Conservation (phyloP, 1,284 basidiomycete species). For the Trichosporon sp. region DNA sequence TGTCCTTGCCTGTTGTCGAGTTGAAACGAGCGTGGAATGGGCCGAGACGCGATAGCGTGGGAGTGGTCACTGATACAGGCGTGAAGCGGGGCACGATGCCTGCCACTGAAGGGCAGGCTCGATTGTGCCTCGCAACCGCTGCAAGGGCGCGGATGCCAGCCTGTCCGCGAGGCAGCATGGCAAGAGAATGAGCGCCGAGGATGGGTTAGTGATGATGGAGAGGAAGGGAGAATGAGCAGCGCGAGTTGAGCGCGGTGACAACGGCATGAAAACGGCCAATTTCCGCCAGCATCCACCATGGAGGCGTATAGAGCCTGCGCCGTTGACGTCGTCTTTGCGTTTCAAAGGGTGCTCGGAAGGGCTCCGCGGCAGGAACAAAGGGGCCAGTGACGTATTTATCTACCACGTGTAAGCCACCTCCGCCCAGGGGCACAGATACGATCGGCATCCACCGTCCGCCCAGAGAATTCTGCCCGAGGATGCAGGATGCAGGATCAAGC, state of each 20-base stretch:
- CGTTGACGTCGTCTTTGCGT: constrained; percentile 16
- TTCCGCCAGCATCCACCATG: neutral
- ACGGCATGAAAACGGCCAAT: constrained; percentile 11
- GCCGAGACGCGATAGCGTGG: constrained; percentile 1
- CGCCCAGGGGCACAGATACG: neutral
- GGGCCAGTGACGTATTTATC: neutral
- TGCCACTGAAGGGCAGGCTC: neutral
- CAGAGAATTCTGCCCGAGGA: neutral
- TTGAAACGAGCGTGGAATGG: constrained; percentile 17
- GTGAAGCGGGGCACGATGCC: constrained; percentile 10
- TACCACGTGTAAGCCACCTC: constrained; percentile 2
- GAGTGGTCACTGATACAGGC: neutral
- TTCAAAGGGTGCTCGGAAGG: neutral
- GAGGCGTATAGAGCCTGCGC: neutral
- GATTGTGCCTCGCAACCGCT: constrained; percentile 2
- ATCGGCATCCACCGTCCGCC: constrained; percentile 6
- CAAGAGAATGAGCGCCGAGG: neutral
- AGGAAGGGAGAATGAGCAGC: neutral
- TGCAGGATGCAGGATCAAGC: neutral
- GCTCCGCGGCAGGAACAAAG: neutral
- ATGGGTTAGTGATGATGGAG: neutral
- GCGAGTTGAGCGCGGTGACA: neutral
- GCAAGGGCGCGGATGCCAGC: constrained; percentile 14
- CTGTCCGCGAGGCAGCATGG: constrained; percentile 12
- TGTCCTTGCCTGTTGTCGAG: constrained; percentile 6